Evolutionary conservation across 345 rosid species (phyloP).

Genomic region (Raphanus sativus): DNA sequence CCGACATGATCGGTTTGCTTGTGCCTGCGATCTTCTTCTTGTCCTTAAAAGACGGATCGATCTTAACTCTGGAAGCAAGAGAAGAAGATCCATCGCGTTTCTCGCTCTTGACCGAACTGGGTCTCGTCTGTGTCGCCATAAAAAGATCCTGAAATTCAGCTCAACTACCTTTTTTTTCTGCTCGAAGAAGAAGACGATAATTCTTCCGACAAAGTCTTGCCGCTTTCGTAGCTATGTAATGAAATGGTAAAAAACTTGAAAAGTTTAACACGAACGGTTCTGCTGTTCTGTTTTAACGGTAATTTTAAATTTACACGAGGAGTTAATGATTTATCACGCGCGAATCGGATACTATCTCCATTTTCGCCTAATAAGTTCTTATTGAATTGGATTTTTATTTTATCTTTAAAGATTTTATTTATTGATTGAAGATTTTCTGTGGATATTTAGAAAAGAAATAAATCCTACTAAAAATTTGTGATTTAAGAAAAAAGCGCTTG

Average conservation of each 20-base stretch:
- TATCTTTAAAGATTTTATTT: neutral
- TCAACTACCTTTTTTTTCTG: conserved; percentile 12
- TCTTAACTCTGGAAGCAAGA: conserved; percentile 40
- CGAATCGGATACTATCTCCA: neutral
- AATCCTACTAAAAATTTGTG: neutral
- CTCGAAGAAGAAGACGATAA: neutral
- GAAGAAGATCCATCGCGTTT: conserved; percentile 53
- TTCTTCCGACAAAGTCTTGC: conserved; percentile 23
- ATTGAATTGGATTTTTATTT: neutral
- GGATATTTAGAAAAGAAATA: neutral
- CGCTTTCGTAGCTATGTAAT: conserved; percentile 24
- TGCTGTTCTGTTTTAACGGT: conserved; percentile 23
- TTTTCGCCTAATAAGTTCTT: neutral
- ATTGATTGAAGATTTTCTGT: neutral
- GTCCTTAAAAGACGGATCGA: conserved; percentile 45
- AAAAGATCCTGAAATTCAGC: conserved; percentile 19
- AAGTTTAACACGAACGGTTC: neutral
- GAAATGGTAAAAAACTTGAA: conserved; percentile 23
- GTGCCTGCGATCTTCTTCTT: conserved; percentile 59
- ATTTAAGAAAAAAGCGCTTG: neutral
- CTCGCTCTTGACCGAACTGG: conserved; percentile 47
- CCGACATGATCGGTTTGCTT: conserved; percentile 44
- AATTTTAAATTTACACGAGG: conserved; percentile 2
- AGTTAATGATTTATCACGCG: neutral
- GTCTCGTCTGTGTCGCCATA: conserved; percentile 56